Conservation (phyloP, 768 basidiomycete species). For the Trametes elegans region DNA sequence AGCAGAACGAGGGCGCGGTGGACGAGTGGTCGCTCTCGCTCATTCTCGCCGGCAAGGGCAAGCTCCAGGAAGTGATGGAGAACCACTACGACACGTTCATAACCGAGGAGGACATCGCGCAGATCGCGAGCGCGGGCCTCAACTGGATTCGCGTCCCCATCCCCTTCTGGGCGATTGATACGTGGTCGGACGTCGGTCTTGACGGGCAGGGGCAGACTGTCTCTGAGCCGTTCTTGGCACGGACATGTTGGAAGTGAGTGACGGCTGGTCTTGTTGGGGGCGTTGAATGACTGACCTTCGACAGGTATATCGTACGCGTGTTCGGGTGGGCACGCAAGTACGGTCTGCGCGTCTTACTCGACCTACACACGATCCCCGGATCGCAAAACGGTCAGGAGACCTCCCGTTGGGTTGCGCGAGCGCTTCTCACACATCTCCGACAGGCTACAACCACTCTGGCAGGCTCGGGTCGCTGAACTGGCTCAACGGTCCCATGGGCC, state of each 20-base stretch:
- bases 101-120: conserved; percentile 33
- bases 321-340: conserved; percentile 88
- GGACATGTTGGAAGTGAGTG: conserved; percentile 68
- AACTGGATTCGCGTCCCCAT: conserved; percentile 84
- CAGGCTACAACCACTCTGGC: conserved; percentile 56
- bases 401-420: background rate
- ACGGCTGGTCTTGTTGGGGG: background rate
- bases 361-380: conserved; percentile 78
- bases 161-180: conserved; percentile 85
- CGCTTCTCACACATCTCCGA: background rate
- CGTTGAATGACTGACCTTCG: background rate
- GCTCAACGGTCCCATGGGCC: conserved; percentile 72
- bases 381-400: conserved; percentile 74
- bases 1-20: conserved; percentile 45
- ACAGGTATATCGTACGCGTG: conserved; percentile 69
- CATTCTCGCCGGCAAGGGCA: conserved; percentile 59
- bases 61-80: conserved; percentile 40
- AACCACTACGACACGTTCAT: conserved; percentile 83
- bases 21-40: conserved; percentile 70
- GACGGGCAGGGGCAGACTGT: conserved; percentile 19
- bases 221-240: conserved; percentile 70
- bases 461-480: conserved; percentile 60
- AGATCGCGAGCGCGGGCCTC: conserved; percentile 57
- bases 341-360: conserved; percentile 76
- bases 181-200: conserved; percentile 44